phyloP scores from a whole-genome alignment of 75 land plant genomes.

The Pinus tabuliformis region DNA sequence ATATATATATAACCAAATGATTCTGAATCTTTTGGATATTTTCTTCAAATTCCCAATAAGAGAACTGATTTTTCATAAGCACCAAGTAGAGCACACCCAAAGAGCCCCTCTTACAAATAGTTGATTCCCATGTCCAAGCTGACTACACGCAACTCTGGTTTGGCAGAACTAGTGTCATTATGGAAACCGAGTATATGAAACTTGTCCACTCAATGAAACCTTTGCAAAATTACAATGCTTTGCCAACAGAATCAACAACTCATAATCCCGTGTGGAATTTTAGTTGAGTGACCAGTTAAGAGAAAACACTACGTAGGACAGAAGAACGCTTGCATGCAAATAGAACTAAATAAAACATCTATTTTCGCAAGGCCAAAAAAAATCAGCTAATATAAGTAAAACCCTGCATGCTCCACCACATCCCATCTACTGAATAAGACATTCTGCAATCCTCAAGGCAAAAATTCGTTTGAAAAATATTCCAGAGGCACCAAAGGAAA shows the following conservation, averaged over 20 bases:
- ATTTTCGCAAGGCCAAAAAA: not conserved
- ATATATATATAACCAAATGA: not conserved
- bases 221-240: not conserved
- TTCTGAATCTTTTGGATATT: not conserved
- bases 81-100: not conserved
- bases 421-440: not conserved
- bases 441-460: constrained; percentile 2
- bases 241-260: not conserved
- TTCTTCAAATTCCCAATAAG: not conserved
- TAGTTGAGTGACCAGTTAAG: not conserved
- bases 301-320: not conserved
- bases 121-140: not conserved
- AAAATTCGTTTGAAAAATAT: not conserved
- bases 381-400: not conserved
- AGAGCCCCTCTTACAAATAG: not conserved
- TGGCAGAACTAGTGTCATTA: not conserved
- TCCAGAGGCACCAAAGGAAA: constrained; percentile 8
- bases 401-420: not conserved
- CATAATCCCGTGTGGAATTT: not conserved
- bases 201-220: not conserved
- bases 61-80: not conserved
- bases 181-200: not conserved
- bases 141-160: not conserved
- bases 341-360: not conserved
- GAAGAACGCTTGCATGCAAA: not conserved